A percentile compares a stretch with the other conserved stretches of the same genome.
Conservation (phyloP, 768 basidiomycete genomes). For the Auricularia heimuer region DNA sequence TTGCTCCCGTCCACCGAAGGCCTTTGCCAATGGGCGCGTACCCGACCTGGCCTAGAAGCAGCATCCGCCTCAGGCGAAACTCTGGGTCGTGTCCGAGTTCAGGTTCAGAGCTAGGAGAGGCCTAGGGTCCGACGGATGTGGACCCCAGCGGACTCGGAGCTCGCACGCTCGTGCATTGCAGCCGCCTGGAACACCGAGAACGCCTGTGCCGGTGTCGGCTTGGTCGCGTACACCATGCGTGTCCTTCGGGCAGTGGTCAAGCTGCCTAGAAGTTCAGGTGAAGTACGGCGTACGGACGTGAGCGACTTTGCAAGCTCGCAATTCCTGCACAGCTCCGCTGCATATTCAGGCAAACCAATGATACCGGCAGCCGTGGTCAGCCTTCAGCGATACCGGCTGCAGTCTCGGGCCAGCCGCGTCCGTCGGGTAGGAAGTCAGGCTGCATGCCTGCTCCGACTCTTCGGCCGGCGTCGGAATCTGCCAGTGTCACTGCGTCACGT, state of each 20-base stretch:
- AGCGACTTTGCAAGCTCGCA: no score
- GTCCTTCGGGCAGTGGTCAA: constrained; percentile 8
- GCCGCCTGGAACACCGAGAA: constrained; percentile 1
- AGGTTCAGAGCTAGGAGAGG: no score
- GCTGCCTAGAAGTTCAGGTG: not conserved
- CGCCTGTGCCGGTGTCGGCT: constrained; percentile 24
- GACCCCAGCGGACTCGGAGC: no score
- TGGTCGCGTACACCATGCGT: constrained; percentile 40
- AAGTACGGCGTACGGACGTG: no score
- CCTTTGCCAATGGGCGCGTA: no score
- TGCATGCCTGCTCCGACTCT: not conserved
- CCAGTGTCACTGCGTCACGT: not conserved
- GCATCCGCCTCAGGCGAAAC: no score
- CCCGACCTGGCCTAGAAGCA: no score
- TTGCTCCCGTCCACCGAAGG: no score
- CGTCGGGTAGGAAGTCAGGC: not conserved
- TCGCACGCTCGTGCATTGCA: not conserved
- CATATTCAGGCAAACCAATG: not conserved
- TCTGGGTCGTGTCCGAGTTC: no score
- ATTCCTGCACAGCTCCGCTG: not conserved
- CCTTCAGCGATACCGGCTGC: not conserved
- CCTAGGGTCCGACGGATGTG: no score
- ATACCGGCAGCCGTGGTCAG: not conserved
- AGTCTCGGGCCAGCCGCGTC: not conserved
- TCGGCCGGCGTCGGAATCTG: not conserved